Percentiles rank a stretch among this genome's conserved stretches.
Evolutionary conservation across 1,139 yeast species (phyloP).

Genomic region (Blastobotrys niveus): DNA sequence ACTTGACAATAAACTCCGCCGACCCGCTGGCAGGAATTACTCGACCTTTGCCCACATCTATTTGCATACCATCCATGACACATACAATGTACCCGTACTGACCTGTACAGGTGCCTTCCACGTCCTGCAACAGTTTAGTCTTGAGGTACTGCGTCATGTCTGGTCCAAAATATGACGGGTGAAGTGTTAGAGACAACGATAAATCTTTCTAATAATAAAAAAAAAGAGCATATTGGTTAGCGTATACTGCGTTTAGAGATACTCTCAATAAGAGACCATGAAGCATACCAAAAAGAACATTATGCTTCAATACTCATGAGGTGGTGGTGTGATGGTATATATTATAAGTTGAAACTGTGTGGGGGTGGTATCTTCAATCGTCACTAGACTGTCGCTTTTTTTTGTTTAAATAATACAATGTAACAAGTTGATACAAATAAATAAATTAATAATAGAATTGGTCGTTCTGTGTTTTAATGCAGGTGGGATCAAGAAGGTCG

Average conservation of each 20-base stretch:
- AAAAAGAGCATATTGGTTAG: too few relatives aligned
- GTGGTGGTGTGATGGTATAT: neutral
- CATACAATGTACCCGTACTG: slow-evolving; percentile 97
- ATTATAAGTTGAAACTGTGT: neutral
- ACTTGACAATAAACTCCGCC: slow-evolving; percentile 94
- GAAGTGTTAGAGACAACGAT: slow-evolving; percentile 84
- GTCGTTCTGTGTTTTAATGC: too few relatives aligned
- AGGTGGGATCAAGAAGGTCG: too few relatives aligned
- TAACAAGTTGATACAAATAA: too few relatives aligned
- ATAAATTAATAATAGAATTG: too few relatives aligned
- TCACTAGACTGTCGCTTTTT: neutral
- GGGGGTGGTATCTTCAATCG: neutral
- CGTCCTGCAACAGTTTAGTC: slow-evolving; percentile 86
- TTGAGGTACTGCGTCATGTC: slow-evolving; percentile 92
- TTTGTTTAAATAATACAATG: too few relatives aligned
- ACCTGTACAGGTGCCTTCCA: slow-evolving; percentile 98
- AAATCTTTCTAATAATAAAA: slow-evolving; percentile 65
- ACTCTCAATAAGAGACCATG: too few relatives aligned
- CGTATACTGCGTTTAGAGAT: neutral
- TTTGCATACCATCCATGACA: slow-evolving; percentile 89
- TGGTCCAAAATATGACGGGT: slow-evolving; percentile 96
- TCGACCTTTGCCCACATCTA: slow-evolving; percentile 92
- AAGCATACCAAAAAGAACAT: slow-evolving; percentile 20
- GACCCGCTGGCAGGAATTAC: slow-evolving; percentile 87
- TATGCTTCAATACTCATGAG: slow-evolving; percentile 2